These are phyloP conservation scores for Candida insectalens DNA, from an alignment of 805 yeast species.

Conservation along the genomic window DNA sequence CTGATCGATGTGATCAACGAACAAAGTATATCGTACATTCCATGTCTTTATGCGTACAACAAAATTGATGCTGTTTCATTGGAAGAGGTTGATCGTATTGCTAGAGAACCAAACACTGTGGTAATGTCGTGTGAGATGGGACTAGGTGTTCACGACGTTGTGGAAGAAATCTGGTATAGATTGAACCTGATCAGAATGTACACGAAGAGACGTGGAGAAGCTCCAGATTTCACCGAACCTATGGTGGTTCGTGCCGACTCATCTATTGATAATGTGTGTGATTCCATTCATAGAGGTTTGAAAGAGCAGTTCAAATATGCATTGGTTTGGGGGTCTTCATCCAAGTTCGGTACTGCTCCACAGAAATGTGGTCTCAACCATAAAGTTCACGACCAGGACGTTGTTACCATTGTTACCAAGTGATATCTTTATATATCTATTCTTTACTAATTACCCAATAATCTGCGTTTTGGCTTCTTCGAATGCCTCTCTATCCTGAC, in stretches of 20 bases:
- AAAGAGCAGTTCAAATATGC: conserved; percentile 91
- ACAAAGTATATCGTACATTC: conserved; percentile 77
- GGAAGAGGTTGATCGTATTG: conserved; percentile 88
- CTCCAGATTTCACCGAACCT: conserved; percentile 81
- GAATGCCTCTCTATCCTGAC: conserved; percentile 5
- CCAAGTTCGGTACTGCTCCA: conserved; percentile 76
- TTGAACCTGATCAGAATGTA: conserved; percentile 70
- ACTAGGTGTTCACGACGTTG: conserved; percentile 77
- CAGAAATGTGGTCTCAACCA: conserved; percentile 92
- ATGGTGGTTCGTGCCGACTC: conserved; percentile 79
- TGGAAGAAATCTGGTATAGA: conserved; percentile 90
- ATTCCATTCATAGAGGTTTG: conserved; percentile 85
- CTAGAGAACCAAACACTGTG: conserved; percentile 85
- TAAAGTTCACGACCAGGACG: conserved; percentile 84
- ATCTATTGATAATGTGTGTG: conserved; percentile 80
- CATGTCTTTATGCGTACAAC: conserved; percentile 89
- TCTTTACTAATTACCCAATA: background rate
- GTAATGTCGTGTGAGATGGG: conserved; percentile 90
- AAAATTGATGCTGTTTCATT: conserved; percentile 91
- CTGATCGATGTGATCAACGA: conserved; percentile 88
- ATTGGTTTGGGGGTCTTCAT: conserved; percentile 90
- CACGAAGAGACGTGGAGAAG: conserved; percentile 79
- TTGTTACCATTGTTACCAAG: conserved; percentile 82
- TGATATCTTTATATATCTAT: conserved; percentile 20
- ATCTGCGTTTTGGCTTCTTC: conserved; percentile 8